Percentiles rank a stretch among this genome's conserved stretches.
These are phyloP conservation scores for Exophiala calicioides DNA, from an alignment of 2,329 filamentous ascomycete genomes.

Conservation along the genomic window DNA sequence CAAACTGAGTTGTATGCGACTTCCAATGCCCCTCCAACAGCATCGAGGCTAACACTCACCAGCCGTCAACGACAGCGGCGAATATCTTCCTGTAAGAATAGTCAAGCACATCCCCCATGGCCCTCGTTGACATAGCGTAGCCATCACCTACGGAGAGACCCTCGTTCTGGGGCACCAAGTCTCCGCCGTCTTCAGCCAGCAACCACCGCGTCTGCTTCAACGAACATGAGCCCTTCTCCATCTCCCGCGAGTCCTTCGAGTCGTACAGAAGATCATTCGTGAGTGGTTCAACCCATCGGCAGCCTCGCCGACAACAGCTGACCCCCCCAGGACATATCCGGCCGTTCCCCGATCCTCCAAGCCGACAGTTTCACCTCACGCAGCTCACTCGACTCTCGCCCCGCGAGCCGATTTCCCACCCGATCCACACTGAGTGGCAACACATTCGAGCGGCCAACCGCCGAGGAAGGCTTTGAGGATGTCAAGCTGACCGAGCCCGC, in stretches of 20 bases:
- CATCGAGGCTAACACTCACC: constrained; percentile 36
- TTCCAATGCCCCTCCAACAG: constrained; percentile 1
- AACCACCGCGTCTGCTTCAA: constrained; percentile 66
- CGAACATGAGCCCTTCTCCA: constrained; percentile 90
- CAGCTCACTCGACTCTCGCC: constrained; percentile 77
- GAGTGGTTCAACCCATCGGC: constrained; percentile 43
- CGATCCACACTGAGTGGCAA: constrained; percentile 62
- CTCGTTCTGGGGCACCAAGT: constrained; percentile 67
- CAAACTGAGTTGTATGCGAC: constrained; percentile 71
- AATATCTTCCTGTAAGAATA: constrained; percentile 79
- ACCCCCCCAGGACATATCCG: constrained; percentile 76
- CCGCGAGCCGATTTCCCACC: constrained; percentile 59
- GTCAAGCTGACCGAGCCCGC: constrained; percentile 80
- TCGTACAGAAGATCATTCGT: constrained; percentile 96
- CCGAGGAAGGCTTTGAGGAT: constrained; percentile 71
- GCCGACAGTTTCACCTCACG: constrained; percentile 63
- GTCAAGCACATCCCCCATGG: constrained; percentile 8
- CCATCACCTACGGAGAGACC: constrained; percentile 89
- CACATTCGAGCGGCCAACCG: constrained; percentile 62
- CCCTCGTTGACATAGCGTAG: constrained; percentile 42
- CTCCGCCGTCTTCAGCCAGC: constrained; percentile 49
- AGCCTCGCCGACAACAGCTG: constrained; percentile 12
- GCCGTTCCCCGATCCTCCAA: constrained; percentile 71
- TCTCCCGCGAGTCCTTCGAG: constrained; percentile 95
- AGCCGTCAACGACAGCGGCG: constrained; percentile 96